Percentiles rank a stretch among this genome's conserved stretches.
These are phyloP conservation scores for Wickerhamiella siamensis DNA, from an alignment of 805 yeast genomes.

Conservation along the genomic window DNA sequence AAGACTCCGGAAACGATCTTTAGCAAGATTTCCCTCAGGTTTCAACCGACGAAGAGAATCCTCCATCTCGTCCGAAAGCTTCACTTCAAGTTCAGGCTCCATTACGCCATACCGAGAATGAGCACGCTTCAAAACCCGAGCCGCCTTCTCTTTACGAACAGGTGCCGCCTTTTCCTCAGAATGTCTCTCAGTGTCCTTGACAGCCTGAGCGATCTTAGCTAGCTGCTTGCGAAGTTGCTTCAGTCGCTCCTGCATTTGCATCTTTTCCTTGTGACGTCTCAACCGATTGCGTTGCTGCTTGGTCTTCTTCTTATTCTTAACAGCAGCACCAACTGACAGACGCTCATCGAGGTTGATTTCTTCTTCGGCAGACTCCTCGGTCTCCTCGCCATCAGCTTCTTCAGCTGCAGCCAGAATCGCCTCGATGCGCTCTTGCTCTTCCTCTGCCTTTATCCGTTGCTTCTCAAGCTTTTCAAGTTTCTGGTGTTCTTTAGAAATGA, in stretches of 20 bases:
- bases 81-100: conserved; percentile 47
- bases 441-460: conserved; percentile 44
- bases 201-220: conserved; percentile 32
- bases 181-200: conserved; percentile 9
- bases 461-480: conserved; percentile 56
- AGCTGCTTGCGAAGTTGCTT: conserved; percentile 48
- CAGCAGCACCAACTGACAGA: conserved; percentile 62
- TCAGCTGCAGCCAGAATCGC: conserved; percentile 49
- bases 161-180: neutral
- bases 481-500: conserved; percentile 52
- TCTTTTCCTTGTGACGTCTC: conserved; percentile 38
- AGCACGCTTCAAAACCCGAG: conserved; percentile 26
- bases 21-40: conserved; percentile 80
- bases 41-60: conserved; percentile 71
- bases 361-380: conserved; percentile 17
- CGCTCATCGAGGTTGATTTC: conserved; percentile 21
- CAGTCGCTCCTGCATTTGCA: conserved; percentile 39
- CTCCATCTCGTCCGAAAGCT: conserved; percentile 75
- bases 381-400: conserved; percentile 30
- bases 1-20: conserved; percentile 65
- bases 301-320: conserved; percentile 56
- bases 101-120: conserved; percentile 35
- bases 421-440: conserved; percentile 48
- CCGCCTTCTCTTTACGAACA: conserved; percentile 22
- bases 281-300: conserved; percentile 58